Evolutionary conservation across 192 early-diverging fungal genomes (phyloP), one percentile per base, ranked within the genome.

Genomic region (Obelidium mucronatum): DNA sequence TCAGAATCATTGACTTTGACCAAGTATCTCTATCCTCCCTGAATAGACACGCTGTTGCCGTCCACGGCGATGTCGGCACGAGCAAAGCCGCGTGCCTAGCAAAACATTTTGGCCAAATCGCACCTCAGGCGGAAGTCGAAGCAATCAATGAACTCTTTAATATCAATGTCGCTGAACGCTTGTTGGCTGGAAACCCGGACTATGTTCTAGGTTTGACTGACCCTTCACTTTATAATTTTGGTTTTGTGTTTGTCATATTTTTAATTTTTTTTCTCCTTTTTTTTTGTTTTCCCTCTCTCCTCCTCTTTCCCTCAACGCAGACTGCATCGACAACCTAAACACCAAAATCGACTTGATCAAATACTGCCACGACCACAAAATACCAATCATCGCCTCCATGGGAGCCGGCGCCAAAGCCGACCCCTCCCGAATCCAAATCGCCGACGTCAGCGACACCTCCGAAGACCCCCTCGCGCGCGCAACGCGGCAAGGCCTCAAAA

Each of bases 341-440:
- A 99, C 96, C 15, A 99, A 99, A 79, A 59, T 96, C 67, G 93
- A 93, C 24, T 82, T 99, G 67, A 88, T 99, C 55, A 85, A 90
- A 30, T 97, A 93, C 79, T 99, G 97, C 81, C 84, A 90, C 34
- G 84, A 92, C 31, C 74, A 92, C 73, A 83, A 88, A 1, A 75
- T 97, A 19, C 84, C 79, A 33, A 92, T 99, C 28, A 94, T 99
- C 35, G 93, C 93, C 54, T 94, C 96, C 22, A 99, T 97, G 96
- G 97, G 96, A 1, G 93, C 96, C 2, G 96, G 97, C n/a, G 95
- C 94, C 51, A 99, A 99, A 79, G 88, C 94, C 1, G 96, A 99
- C 80, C 93, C 96, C n/a, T 95, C 96, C 34, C 89, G 94, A 17
- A 91, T 99, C 52, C 97, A 97, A 82, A 94, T 99, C 75, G 93